A percentile compares a stretch with the other conserved stretches of the same genome.
These are phyloP conservation scores for Cryptosporidium tyzzeri DNA, from an alignment of 169 alveolate species.

Conservation along the genomic window DNA sequence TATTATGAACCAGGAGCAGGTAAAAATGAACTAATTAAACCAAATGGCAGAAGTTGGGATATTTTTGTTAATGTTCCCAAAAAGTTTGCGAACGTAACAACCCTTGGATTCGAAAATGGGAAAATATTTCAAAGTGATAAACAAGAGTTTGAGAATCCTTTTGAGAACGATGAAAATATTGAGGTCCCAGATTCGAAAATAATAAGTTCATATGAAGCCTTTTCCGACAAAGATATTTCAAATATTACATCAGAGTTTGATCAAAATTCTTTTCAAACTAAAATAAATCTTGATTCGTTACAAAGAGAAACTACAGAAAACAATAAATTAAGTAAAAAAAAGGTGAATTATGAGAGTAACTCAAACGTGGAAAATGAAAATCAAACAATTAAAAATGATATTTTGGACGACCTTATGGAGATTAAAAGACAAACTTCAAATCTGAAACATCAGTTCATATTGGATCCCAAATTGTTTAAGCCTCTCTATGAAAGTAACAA, in stretches of 20 bases:
- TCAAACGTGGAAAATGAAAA: background rate
- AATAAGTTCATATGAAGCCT: background rate
- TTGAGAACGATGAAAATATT: background rate
- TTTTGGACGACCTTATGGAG: constrained; percentile 16
- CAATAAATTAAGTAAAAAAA: background rate
- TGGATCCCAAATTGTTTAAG: constrained; percentile 1
- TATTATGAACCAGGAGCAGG: constrained; percentile 71
- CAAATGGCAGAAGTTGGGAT: constrained; percentile 75
- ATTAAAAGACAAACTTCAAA: constrained; percentile 28
- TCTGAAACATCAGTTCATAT: background rate
- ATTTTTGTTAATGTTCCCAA: constrained; percentile 37
- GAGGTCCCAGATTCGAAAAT: background rate
- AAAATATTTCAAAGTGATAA: background rate
- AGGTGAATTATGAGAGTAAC: background rate
- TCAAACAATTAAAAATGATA: background rate
- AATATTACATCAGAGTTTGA: background rate
- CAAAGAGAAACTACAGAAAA: background rate
- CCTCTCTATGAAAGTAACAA: constrained; percentile 16
- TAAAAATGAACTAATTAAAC: constrained; percentile 47
- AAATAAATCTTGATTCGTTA: background rate
- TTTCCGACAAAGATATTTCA: background rate
- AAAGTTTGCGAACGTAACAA: background rate
- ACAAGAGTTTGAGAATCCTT: background rate
- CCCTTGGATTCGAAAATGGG: constrained; percentile 20
- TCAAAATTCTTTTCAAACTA: background rate